Evolutionary conservation across 2,329 filamentous ascomycete genomes (phyloP).

Genomic region (Trichoderma sp.): DNA sequence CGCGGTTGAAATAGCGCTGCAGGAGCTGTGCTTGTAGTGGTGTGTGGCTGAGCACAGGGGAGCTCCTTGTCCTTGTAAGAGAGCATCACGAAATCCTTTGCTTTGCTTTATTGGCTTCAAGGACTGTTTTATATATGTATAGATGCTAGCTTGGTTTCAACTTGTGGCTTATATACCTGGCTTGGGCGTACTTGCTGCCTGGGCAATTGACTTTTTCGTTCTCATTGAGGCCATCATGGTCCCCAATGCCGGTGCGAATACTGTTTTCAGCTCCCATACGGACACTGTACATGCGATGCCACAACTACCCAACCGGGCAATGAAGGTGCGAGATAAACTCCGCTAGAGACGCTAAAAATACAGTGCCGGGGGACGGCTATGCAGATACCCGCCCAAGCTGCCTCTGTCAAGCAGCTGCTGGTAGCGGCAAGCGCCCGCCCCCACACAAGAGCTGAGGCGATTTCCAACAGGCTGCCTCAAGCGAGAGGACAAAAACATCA

Average conservation of each 20-base stretch:
- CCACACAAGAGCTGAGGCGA: conserved; percentile 9
- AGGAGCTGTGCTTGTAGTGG: background rate
- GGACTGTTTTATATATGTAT: background rate
- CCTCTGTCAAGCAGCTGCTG: background rate
- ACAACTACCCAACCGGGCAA: background rate
- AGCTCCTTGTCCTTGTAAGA: background rate
- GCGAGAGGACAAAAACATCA: background rate
- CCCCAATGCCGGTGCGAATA: background rate
- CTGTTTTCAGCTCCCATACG: background rate
- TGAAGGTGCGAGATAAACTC: background rate
- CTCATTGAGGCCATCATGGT: background rate
- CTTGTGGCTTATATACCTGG: background rate
- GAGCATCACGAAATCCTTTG: background rate
- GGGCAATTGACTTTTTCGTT: background rate
- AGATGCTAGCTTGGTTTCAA: background rate
- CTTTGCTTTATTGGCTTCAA: background rate
- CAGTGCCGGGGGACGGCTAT: conserved; percentile 15
- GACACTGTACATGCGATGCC: background rate
- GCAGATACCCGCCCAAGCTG: conserved; percentile 13
- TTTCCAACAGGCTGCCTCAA: conserved; percentile 1
- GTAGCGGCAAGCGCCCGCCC: conserved; percentile 16
- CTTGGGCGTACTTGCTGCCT: background rate
- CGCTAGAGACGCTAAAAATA: background rate
- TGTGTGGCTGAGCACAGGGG: conserved; percentile 15
- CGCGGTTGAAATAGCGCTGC: conserved; percentile 1